Evolutionary conservation across 352 stramenopile genomes (phyloP), one percentile per base, ranked within the genome.

Genomic region (Phytophthora palmivora): DNA sequence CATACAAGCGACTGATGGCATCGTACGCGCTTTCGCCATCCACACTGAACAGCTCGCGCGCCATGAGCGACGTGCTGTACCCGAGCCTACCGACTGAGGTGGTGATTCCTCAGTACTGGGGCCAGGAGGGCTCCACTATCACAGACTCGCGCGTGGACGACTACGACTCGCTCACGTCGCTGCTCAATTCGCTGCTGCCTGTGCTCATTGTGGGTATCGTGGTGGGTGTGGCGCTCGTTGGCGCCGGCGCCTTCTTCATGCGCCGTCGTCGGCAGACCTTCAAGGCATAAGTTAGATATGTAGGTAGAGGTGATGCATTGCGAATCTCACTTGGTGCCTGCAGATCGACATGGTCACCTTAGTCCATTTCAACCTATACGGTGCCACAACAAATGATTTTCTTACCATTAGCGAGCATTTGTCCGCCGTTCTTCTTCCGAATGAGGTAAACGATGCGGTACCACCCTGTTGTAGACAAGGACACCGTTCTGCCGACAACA

Each of bases 41-140:
- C 26, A 47, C 49, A 0, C 33, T 18, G 18, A 71, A 78, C 66
- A 58, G 39, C 63, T 79, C 71, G 49, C 55, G 61, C 7, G 63
- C 72, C 44, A 88, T 91, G 79, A 78, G 71, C 15, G 82, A 91
- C 45, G 57, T 89, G 22, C 45, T 91, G 44, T 87, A 74, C 69
- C 82, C 82, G 26, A 64, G 68, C 19, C 44, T 88, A 39, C 57
- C 53, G 47, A 69, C 76, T 16, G 82, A 91, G 34, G 65, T 89
- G 37, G 72, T 88, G 33, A 58, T 76, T 21, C 78, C 79, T 4
- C 63, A 70, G 32, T 89, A 89, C 66, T 79, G 74, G 60, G 82
- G 76, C 28, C 53, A 88, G 43, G 82, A 91, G 42, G 61, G 46
- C 43, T 78, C 78, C 33, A 66, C 41, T 6, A 62, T 89, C 50